phyloP scores from a whole-genome alignment of 2,329 filamentous ascomycete species.

The Blumeria hordei region DNA sequence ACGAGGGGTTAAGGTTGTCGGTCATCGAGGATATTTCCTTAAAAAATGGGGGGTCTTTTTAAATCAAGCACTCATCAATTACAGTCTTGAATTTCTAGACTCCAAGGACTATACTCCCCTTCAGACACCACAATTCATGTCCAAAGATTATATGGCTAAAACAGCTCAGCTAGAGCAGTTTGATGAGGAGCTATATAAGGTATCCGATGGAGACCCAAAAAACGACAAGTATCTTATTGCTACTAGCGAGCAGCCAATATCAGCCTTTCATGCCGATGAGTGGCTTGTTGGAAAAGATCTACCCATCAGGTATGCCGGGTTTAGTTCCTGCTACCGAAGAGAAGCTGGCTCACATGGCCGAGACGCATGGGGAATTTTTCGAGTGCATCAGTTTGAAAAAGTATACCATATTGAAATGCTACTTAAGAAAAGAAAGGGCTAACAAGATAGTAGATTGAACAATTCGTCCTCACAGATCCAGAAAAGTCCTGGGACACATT shows the following conservation, averaged over 20 bases:
- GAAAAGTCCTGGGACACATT: slow-evolving; percentile 86
- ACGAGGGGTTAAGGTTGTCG: slow-evolving; percentile 79
- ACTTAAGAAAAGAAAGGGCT: too few relatives aligned
- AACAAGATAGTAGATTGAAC: slow-evolving; percentile 31
- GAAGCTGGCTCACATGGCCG: slow-evolving; percentile 81
- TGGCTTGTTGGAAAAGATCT: slow-evolving; percentile 72
- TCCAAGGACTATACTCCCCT: slow-evolving; percentile 60
- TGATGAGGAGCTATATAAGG: slow-evolving; percentile 95
- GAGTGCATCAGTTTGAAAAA: slow-evolving; percentile 96
- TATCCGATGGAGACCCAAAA: slow-evolving; percentile 63
- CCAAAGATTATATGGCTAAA: slow-evolving; percentile 89
- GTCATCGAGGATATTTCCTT: slow-evolving; percentile 83
- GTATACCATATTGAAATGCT: slow-evolving; percentile 16
- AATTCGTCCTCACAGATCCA: slow-evolving; percentile 60
- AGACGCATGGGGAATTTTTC: slow-evolving; percentile 95
- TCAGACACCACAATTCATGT: slow-evolving; percentile 83
- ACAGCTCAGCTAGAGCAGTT: slow-evolving; percentile 94
- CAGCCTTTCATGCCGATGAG: slow-evolving; percentile 75
- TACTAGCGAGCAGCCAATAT: slow-evolving; percentile 86
- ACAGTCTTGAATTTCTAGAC: slow-evolving; percentile 73
- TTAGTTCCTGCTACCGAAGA: slow-evolving; percentile 85
- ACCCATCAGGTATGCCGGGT: slow-evolving; percentile 67
- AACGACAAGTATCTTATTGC: slow-evolving; percentile 65
- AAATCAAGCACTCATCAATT: slow-evolving; percentile 85
- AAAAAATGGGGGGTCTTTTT: slow-evolving; percentile 74